Conservation (phyloP, 2,329 filamentous ascomycete species). For the Venturia asperata region DNA sequence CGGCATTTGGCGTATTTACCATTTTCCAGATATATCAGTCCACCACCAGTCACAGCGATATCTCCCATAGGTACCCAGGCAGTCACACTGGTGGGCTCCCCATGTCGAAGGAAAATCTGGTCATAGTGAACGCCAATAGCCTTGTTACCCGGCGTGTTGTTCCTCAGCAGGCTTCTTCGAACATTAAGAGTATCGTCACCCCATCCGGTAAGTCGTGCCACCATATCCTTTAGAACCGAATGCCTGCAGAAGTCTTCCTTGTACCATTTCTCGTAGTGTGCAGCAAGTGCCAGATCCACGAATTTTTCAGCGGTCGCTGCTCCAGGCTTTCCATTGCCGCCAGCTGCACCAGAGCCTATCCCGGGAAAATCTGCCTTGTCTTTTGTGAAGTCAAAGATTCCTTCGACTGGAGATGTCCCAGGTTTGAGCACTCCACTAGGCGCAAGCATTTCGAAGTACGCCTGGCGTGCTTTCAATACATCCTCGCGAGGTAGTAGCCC, state of each 20-base stretch:
- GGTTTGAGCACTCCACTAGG: constrained; percentile 52
- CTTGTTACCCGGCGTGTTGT: constrained; percentile 51
- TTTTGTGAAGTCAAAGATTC: constrained; percentile 45
- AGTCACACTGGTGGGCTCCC: constrained; percentile 46
- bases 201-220: constrained; percentile 50
- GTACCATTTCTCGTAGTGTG: constrained; percentile 37
- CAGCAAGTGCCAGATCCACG: constrained; percentile 46
- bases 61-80: constrained; percentile 54
- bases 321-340: constrained; percentile 40
- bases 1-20: constrained; percentile 30
- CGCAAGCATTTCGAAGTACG: constrained; percentile 48
- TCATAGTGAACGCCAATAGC: constrained; percentile 56
- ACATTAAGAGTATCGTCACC: constrained; percentile 42
- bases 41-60: constrained; percentile 48
- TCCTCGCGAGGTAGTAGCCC: constrained; percentile 47
- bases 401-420: constrained; percentile 42
- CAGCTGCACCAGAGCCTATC: constrained; percentile 46
- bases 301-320: constrained; percentile 37
- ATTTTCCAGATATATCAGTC: constrained; percentile 53
- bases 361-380: constrained; percentile 42
- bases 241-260: constrained; percentile 49
- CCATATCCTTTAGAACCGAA: constrained; percentile 42
- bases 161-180: constrained; percentile 46
- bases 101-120: constrained; percentile 51
- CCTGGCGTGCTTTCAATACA: constrained; percentile 45